Evolutionary conservation across 768 basidiomycete genomes (phyloP), one percentile per base, ranked within the genome.

Genomic region (Leccinum obscurum): DNA sequence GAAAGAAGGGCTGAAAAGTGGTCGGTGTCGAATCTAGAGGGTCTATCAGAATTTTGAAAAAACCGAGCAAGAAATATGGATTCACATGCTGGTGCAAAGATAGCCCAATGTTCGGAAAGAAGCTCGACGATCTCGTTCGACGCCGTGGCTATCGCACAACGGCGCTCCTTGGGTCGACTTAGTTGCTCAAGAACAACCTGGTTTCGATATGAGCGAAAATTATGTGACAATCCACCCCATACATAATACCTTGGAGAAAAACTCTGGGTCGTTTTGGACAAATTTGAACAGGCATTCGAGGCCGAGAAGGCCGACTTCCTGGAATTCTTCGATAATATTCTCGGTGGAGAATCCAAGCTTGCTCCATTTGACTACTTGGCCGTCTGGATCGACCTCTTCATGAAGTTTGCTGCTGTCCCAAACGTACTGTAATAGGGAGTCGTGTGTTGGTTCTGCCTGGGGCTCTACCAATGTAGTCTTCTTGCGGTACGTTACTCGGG

Each of bases 101-200:
- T 89, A 20, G 83, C 83, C 89, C 92, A 95, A 69, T 93, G 86
- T 54, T 93, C 89, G 3, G 90, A 87, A 34, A 96, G 78, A 41
- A 94, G 77, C 66, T 91, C 92, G 5, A 93, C 90, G 8, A 93
- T 85, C 66, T 94, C 90, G 60, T 91, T 92, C 1, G 93, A 95
- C 17, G 89, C 91, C 66, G 82, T 87, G 5, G 87, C 88, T 63
- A 95, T 83, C 0, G 91, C 92, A 76, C 93, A 95, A 53, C 91
- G 82, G 57, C 90, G 83, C 64, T 89, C 85, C 41, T 77, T 76
- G 9, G 89, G 84, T 55, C 92, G 81, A 61, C 88, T 89, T 3
- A 89, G 76, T 72, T 95, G 93, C 68, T 95, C 93, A 28, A 87
- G 77, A 9, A 93, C 82, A 17, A 92, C 78, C 89, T 93, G 59